Evolutionary conservation across 129 eudicot species (phyloP).

Genomic region (Oenanthe sinensis): DNA sequence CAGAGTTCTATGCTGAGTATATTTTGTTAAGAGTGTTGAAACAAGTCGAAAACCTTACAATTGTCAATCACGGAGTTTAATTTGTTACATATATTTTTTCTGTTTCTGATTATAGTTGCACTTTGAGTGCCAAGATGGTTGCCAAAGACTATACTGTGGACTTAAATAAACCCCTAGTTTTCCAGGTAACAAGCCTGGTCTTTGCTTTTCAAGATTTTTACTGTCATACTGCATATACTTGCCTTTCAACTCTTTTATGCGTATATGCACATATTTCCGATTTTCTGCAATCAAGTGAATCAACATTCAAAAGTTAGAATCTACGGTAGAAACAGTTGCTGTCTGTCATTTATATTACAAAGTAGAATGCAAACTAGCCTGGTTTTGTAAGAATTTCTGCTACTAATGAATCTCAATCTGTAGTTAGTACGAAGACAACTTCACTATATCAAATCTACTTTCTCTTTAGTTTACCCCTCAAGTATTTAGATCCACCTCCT

Average conservation of each 20-base stretch:
- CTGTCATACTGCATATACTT: background rate
- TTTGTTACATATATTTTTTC: background rate
- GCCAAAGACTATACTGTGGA: constrained; percentile 76
- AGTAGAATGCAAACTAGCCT: background rate
- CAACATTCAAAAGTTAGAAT: background rate
- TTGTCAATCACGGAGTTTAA: background rate
- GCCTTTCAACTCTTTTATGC: background rate
- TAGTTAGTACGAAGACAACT: background rate
- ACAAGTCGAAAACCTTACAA: background rate
- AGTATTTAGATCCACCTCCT: background rate
- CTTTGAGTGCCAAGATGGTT: constrained; percentile 49
- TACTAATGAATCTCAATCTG: background rate
- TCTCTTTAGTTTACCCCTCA: too few species aligned
- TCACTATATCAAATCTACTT: constrained; percentile 3
- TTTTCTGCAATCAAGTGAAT: background rate
- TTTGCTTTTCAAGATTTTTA: background rate
- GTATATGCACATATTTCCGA: background rate
- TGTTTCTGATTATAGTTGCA: constrained; percentile 5
- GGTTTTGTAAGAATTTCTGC: background rate
- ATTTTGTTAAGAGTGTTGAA: background rate
- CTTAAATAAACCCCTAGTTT: constrained; percentile 79
- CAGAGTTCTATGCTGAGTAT: background rate
- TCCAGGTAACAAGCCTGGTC: constrained; percentile 45
- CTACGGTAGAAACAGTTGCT: background rate
- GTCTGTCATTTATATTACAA: background rate